Percentiles rank a stretch among this genome's conserved stretches.
phyloP scores from a whole-genome alignment of 208 protist genomes.

The Trypanosoma vivax region DNA sequence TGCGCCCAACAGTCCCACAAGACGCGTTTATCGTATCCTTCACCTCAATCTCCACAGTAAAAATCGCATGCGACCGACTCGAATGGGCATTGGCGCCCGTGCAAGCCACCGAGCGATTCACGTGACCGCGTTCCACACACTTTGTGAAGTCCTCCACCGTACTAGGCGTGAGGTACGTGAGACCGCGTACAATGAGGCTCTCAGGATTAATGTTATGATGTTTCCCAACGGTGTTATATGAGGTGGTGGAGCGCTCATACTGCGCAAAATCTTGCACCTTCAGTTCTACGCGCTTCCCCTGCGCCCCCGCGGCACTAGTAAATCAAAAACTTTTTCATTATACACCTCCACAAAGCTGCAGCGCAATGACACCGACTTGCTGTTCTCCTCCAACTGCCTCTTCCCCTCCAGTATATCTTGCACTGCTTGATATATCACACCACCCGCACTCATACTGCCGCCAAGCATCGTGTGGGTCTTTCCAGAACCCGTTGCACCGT shows the following conservation, averaged over 20 bases:
- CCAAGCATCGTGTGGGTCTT: slow-evolving; percentile 92
- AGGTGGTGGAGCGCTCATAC: not conserved
- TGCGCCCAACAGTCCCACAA: slow-evolving; percentile 55
- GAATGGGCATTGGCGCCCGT: slow-evolving; percentile 81
- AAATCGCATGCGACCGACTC: slow-evolving; percentile 86
- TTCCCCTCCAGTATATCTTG: slow-evolving; percentile 77
- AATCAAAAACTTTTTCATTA: slow-evolving; percentile 85
- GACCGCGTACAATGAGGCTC: slow-evolving; percentile 41
- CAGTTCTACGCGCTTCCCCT: slow-evolving; percentile 28
- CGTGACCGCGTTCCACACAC: slow-evolving; percentile 55
- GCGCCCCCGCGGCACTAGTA: slow-evolving; percentile 28
- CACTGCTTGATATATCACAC: slow-evolving; percentile 75
- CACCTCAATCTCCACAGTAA: slow-evolving; percentile 79
- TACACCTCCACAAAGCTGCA: slow-evolving; percentile 86
- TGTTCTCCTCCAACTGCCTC: slow-evolving; percentile 42
- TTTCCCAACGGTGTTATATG: not conserved
- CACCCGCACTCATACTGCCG: slow-evolving; percentile 50
- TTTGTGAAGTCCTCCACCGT: slow-evolving; percentile 58
- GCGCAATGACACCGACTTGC: slow-evolving; percentile 43
- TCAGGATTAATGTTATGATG: slow-evolving; percentile 20
- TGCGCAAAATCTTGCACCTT: slow-evolving; percentile 40
- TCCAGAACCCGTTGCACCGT: slow-evolving; percentile 82
- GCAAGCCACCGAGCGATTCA: slow-evolving; percentile 57
- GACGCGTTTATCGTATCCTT: slow-evolving; percentile 15
- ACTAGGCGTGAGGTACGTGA: slow-evolving; percentile 52